phyloP scores from a whole-genome alignment of 176 grass and related monocot genomes.

The Puccinellia tenuiflora region DNA sequence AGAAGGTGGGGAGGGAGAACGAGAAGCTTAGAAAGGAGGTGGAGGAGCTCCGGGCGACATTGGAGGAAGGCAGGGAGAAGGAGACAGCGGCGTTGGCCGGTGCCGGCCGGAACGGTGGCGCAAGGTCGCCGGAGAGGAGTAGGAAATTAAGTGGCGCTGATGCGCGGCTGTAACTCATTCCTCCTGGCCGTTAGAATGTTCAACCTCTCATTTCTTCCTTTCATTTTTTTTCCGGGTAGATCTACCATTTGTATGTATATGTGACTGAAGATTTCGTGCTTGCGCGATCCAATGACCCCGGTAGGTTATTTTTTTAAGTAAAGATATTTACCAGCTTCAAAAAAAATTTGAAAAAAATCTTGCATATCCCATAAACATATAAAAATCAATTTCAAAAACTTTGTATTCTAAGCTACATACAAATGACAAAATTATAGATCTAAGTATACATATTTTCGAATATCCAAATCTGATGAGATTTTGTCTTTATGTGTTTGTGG shows the following conservation, averaged over 20 bases:
- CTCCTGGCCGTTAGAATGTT: background rate
- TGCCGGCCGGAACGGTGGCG: background rate
- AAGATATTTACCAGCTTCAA: too few relatives aligned
- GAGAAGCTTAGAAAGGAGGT: conserved; percentile 12
- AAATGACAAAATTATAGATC: too few relatives aligned
- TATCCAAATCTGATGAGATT: too few relatives aligned
- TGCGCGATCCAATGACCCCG: too few relatives aligned
- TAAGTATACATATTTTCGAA: too few relatives aligned
- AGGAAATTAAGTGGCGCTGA: background rate
- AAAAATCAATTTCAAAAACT: too few relatives aligned
- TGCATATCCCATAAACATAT: too few relatives aligned
- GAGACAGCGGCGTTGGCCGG: background rate
- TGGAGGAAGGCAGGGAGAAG: background rate
- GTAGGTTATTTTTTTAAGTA: too few relatives aligned
- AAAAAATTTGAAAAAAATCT: too few relatives aligned
- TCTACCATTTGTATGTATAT: background rate
- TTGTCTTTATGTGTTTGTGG: too few relatives aligned
- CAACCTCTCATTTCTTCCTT: background rate
- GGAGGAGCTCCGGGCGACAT: background rate
- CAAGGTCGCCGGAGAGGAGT: background rate
- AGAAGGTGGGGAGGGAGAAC: conserved; percentile 2
- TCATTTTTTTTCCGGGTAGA: background rate
- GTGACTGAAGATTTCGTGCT: too few relatives aligned
- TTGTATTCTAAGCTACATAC: too few relatives aligned
- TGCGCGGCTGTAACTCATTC: background rate